These are phyloP conservation scores for Solanum chiquidenum DNA, from an alignment of 257 asterid genomes.

Conservation along the genomic window DNA sequence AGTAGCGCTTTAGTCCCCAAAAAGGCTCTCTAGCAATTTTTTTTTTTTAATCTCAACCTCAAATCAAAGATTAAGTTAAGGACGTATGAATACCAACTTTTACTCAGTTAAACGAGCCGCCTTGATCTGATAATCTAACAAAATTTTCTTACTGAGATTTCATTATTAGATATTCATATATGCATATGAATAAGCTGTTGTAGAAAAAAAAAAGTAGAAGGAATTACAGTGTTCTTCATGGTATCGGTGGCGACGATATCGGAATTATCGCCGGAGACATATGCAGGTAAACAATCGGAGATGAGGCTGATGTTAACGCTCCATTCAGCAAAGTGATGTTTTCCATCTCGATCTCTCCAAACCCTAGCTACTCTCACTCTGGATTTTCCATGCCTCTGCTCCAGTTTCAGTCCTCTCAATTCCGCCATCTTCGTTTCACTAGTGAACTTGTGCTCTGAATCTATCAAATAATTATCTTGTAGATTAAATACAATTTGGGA, in stretches of 20 bases:
- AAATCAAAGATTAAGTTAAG: neutral
- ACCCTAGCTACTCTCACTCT: conserved; percentile 79
- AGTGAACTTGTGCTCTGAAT: neutral
- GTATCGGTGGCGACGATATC: conserved; percentile 93
- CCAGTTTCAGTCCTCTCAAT: conserved; percentile 32
- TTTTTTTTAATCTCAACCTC: neutral
- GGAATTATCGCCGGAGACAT: conserved; percentile 55
- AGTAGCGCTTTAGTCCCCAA: neutral
- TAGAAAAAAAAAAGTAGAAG: neutral
- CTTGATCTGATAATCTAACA: neutral
- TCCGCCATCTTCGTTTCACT: neutral
- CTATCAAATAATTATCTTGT: no score
- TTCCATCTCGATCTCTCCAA: conserved; percentile 60
- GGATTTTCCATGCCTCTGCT: conserved; percentile 87
- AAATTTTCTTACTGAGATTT: neutral
- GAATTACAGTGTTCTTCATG: conserved; percentile 74
- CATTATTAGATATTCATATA: neutral
- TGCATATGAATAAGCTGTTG: neutral
- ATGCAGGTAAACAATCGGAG: conserved; percentile 81
- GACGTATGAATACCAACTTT: neutral
- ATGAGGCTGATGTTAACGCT: conserved; percentile 70
- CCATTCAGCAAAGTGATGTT: conserved; percentile 76
- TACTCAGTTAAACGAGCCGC: neutral
- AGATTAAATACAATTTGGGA: neutral
- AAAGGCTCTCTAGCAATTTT: neutral